phyloP scores from a whole-genome alignment of 441 rosid species.

The Erodium trifolium region DNA sequence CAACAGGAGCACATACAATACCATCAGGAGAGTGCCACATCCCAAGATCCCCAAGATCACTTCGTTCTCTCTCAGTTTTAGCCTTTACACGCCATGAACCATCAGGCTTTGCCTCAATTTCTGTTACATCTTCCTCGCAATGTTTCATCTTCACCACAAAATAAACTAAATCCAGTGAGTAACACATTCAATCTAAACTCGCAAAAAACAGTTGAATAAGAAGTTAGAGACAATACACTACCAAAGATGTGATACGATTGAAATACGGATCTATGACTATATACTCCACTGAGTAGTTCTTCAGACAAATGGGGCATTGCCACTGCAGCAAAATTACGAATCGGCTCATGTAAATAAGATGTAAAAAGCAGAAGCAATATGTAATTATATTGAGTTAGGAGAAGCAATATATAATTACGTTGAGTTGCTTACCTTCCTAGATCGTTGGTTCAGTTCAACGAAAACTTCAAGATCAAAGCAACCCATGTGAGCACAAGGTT shows the following conservation, averaged over 20 bases:
- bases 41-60: constrained; percentile 71
- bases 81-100: constrained; percentile 95
- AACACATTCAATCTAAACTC: neutral
- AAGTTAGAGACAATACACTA: constrained; percentile 19
- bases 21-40: constrained; percentile 87
- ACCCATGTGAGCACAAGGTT: constrained; percentile 45
- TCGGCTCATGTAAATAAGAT: constrained; percentile 15
- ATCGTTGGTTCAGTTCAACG: constrained; percentile 94
- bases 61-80: constrained; percentile 64
- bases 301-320: constrained; percentile 96
- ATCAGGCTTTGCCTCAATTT: constrained; percentile 90
- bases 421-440: constrained; percentile 72
- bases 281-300: constrained; percentile 82
- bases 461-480: constrained; percentile 74
- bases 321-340: constrained; percentile 52
- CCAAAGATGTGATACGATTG: constrained; percentile 82
- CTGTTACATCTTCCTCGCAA: constrained; percentile 84
- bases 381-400: constrained; percentile 11
- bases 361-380: neutral
- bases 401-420: constrained; percentile 2
- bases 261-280: constrained; percentile 87
- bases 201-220: constrained; percentile 1
- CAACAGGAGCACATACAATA: constrained; percentile 31
- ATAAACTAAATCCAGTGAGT: neutral
- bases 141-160: constrained; percentile 54